Evolutionary conservation across 345 rosid genomes (phyloP).

Genomic region (Carallia brachiata): DNA sequence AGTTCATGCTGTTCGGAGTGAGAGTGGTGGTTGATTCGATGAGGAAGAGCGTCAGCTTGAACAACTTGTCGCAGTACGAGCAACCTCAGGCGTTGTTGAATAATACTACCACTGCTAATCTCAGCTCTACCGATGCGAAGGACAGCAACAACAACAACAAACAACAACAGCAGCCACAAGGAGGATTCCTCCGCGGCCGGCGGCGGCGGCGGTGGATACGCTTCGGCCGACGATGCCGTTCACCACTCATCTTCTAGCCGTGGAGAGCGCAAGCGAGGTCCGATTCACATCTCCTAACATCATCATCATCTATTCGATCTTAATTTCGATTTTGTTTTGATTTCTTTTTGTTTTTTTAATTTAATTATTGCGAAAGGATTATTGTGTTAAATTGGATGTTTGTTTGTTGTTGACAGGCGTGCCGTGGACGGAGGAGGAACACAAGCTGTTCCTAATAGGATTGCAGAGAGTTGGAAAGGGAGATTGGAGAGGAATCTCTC

Average conservation of each 20-base stretch:
- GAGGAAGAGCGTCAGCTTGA: conserved; percentile 90
- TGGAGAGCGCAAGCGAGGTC: conserved; percentile 90
- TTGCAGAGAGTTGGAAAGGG: conserved; percentile 87
- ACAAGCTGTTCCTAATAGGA: conserved; percentile 78
- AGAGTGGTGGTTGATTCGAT: conserved; percentile 87
- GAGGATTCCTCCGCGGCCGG: conserved; percentile 19
- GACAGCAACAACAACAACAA: conserved; percentile 3
- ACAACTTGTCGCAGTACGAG: conserved; percentile 73
- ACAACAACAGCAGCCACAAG: background rate
- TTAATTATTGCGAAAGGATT: too few relatives aligned
- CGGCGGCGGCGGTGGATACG: conserved; percentile 56
- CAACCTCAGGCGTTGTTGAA: conserved; percentile 33
- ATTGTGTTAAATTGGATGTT: too few relatives aligned
- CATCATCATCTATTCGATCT: too few relatives aligned
- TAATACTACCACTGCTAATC: background rate
- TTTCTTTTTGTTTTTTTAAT: too few relatives aligned
- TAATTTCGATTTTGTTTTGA: too few relatives aligned
- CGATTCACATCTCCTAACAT: conserved; percentile 8
- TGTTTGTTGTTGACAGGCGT: conserved; percentile 40
- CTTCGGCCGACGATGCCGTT: conserved; percentile 74
- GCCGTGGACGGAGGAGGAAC: conserved; percentile 99
- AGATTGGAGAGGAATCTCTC: conserved; percentile 93
- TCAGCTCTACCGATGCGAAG: background rate
- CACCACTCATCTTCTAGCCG: conserved; percentile 42
- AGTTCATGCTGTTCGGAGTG: conserved; percentile 89